Evolutionary conservation across 768 basidiomycete genomes (phyloP), one percentile per base, ranked within the genome.

Genomic region (Boletus eberwhitei): DNA sequence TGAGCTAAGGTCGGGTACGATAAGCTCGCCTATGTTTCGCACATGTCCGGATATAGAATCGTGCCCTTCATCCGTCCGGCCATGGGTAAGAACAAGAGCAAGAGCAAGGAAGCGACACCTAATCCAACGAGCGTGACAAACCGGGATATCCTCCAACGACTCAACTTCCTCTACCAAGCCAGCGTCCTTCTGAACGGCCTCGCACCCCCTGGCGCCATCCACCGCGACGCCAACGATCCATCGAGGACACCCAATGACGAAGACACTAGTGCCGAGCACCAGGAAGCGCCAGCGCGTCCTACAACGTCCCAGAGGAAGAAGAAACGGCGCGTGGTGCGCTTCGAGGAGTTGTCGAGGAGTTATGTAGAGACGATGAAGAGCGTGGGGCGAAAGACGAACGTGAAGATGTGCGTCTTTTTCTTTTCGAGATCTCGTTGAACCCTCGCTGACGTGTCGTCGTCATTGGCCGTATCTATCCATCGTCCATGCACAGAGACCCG

Each of bases 141-240:
- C 67, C 76, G 83, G 29, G 92, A 93, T 64, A 82, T 88, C 44
- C 78, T 91, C 21, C 91, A 93, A 69, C 79, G 91, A 29, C 79
- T 93, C 57, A 93, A 88, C 71, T 93, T 89, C 68, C 79, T 93
- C 35, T 92, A 89, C 64, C 92, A 93, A 71, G 87, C 90, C 35
- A 85, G 86, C 62, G 76, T 80, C 13, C 86, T 85, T 56, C 74
- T 90, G 19, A 77, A 73, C 50, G 73, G 73, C 12, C 68, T 79
- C 45, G 59, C 68, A 36, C 56, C 67, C 19, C 38, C 55, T 19
- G 13, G 21, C 3, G 1, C 51, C 42, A n/a, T 19, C 37, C 36
- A 24, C 9, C 32, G 16, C n/a, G 53, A 52, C n/a, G 31, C 46
- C 21, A 35, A 43, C 24, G 39, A 46, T 19, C 43, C 56, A 5